Evolutionary conservation across 495 filamentous ascomycete species (phyloP).

Genomic region (Aspergillus bertholletiae): DNA sequence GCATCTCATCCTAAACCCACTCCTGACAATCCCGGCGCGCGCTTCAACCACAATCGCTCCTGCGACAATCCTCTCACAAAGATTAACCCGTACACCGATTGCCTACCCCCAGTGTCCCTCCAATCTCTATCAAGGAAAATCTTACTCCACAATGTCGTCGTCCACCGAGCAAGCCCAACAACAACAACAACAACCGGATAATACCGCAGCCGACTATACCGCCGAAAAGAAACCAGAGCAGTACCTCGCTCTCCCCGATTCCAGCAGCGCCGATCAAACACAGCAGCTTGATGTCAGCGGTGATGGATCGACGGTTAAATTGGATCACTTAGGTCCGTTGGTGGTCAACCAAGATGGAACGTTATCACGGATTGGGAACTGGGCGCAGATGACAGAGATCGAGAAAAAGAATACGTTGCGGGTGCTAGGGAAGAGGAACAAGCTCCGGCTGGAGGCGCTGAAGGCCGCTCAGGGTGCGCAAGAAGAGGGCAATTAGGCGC

Average conservation of each 20-base stretch:
- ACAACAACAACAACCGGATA: background rate
- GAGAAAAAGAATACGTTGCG: constrained; percentile 60
- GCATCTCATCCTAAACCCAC: constrained; percentile 24
- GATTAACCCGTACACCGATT: background rate
- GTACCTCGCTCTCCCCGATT: constrained; percentile 28
- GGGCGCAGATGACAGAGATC: constrained; percentile 61
- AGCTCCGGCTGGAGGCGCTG: constrained; percentile 54
- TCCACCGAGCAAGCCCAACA: constrained; percentile 9
- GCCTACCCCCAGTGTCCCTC: constrained; percentile 6
- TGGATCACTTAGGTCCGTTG: constrained; percentile 62
- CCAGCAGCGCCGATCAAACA: constrained; percentile 11
- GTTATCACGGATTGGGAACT: constrained; percentile 62
- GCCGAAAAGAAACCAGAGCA: constrained; percentile 12
- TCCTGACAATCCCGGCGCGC: constrained; percentile 1
- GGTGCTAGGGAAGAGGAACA: constrained; percentile 61
- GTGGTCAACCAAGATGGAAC: constrained; percentile 67
- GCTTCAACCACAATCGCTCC: constrained; percentile 1
- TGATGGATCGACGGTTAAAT: constrained; percentile 39
- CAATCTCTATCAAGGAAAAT: background rate
- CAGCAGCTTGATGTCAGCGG: constrained; percentile 45
- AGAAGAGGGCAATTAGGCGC: background rate
- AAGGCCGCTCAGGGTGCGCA: constrained; percentile 24
- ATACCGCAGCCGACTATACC: background rate
- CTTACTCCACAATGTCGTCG: constrained; percentile 5
- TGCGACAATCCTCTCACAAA: constrained; percentile 1